Conservation (phyloP, 1,284 basidiomycete genomes). For the Schizophyllum commune region DNA sequence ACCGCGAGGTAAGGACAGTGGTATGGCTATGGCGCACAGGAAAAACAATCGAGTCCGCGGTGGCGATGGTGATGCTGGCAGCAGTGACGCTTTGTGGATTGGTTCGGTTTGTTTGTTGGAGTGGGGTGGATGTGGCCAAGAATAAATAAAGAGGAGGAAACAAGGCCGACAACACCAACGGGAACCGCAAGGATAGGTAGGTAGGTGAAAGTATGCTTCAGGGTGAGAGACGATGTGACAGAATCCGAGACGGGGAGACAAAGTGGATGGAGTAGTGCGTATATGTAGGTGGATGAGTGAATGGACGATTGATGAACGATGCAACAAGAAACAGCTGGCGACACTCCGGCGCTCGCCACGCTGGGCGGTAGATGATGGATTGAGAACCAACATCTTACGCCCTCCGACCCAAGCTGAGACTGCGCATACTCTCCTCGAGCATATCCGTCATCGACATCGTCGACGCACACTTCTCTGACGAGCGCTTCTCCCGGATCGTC, state of each 20-base stretch:
- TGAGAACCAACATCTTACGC: too few species aligned
- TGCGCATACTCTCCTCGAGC: slow-evolving; percentile 59
- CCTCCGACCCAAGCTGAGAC: slow-evolving; percentile 36
- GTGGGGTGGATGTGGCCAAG: background rate
- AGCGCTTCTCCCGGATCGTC: background rate
- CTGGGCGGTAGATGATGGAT: too few species aligned
- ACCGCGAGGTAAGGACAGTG: background rate
- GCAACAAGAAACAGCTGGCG: background rate
- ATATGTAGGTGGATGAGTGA: background rate
- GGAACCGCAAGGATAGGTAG: background rate
- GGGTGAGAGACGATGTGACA: background rate
- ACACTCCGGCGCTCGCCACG: too few species aligned
- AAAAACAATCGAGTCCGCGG: background rate
- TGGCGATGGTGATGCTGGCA: background rate
- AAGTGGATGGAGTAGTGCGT: too few species aligned
- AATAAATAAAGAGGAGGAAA: background rate
- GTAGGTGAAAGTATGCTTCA: background rate
- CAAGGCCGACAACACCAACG: background rate
- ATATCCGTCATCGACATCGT: slow-evolving; percentile 24
- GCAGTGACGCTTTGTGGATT: background rate
- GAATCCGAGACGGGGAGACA: too few species aligned
- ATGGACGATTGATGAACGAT: background rate
- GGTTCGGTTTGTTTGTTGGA: background rate
- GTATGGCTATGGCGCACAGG: background rate
- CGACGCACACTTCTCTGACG: background rate